phyloP scores from a whole-genome alignment of 1,284 basidiomycete genomes.

The Pyrrhoderma noxium region DNA sequence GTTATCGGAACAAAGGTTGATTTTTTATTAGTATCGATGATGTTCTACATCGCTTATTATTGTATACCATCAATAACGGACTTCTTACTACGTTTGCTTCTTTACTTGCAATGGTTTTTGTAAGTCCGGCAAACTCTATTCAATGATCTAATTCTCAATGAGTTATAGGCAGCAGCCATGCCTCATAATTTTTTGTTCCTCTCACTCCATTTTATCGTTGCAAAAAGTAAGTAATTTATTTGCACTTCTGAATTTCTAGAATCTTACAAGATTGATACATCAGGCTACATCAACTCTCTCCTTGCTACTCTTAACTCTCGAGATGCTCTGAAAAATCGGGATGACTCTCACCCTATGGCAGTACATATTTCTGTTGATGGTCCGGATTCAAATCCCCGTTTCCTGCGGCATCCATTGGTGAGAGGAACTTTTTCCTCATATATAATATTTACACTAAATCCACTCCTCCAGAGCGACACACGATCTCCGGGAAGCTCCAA shows the following conservation, averaged over 20 bases:
- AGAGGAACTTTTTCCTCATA: neutral
- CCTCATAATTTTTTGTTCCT: conserved; percentile 18
- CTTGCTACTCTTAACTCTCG: conserved; percentile 18
- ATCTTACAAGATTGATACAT: neutral
- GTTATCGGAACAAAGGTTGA: neutral
- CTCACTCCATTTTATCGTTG: conserved; percentile 16
- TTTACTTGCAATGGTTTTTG: conserved; percentile 15
- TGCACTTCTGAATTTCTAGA: neutral
- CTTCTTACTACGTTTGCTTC: conserved; percentile 16
- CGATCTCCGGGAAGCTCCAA: neutral
- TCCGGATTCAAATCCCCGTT: conserved; percentile 10
- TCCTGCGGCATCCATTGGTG: conserved; percentile 8
- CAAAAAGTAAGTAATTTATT: conserved; percentile 11
- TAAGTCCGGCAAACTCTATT: neutral
- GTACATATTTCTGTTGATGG: conserved; percentile 16
- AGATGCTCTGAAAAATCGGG: conserved; percentile 11
- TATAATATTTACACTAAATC: neutral
- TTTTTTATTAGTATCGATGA: conserved; percentile 13
- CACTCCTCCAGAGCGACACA: neutral
- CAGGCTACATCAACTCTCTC: conserved; percentile 17
- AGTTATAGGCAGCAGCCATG: conserved; percentile 15
- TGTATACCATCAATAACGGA: conserved; percentile 19
- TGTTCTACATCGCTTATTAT: conserved; percentile 14
- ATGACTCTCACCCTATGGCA: conserved; percentile 17
- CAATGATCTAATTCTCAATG: neutral